Evolutionary conservation across 768 basidiomycete species (phyloP).

Genomic region (Imleria badia): DNA sequence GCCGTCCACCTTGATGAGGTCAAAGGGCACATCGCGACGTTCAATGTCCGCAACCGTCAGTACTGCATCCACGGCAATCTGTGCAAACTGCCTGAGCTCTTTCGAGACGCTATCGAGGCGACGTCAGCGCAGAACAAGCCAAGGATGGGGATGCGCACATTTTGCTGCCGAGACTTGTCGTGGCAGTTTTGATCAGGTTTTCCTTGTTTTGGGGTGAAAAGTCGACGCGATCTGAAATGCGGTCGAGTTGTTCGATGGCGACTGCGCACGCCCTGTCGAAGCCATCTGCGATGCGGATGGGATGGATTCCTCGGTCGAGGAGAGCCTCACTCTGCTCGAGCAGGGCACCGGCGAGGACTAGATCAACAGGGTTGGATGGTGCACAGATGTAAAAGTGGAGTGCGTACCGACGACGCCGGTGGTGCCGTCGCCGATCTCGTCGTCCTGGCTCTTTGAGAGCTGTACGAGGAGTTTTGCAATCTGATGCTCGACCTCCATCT

Average conservation of each 20-base stretch:
- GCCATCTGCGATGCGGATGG: slow-evolving; percentile 98
- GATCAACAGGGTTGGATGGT: background rate
- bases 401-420: slow-evolving; percentile 96
- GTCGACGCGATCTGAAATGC: slow-evolving; percentile 85
- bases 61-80: slow-evolving; percentile 98
- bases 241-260: slow-evolving; percentile 87
- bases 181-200: slow-evolving; percentile 91
- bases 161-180: slow-evolving; percentile 96
- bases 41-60: slow-evolving; percentile 93
- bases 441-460: slow-evolving; percentile 96
- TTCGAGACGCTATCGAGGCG: slow-evolving; percentile 78
- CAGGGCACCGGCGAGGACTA: slow-evolving; percentile 96
- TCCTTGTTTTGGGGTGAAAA: slow-evolving; percentile 80
- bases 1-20: slow-evolving; percentile 98
- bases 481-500: slow-evolving; percentile 99
- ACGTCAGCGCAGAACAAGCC: slow-evolving; percentile 1
- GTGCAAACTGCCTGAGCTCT: slow-evolving; percentile 91
- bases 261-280: slow-evolving; percentile 93
- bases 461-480: slow-evolving; percentile 98
- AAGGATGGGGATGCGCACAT: slow-evolving; percentile 55
- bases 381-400: slow-evolving; percentile 2
- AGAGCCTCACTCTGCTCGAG: slow-evolving; percentile 92
- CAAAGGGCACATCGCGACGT: slow-evolving; percentile 93
- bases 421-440: slow-evolving; percentile 99
- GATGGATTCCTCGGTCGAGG: slow-evolving; percentile 99